These are phyloP conservation scores for Saccharomycopsis fibuligera DNA, from an alignment of 805 yeast genomes.

Conservation along the genomic window DNA sequence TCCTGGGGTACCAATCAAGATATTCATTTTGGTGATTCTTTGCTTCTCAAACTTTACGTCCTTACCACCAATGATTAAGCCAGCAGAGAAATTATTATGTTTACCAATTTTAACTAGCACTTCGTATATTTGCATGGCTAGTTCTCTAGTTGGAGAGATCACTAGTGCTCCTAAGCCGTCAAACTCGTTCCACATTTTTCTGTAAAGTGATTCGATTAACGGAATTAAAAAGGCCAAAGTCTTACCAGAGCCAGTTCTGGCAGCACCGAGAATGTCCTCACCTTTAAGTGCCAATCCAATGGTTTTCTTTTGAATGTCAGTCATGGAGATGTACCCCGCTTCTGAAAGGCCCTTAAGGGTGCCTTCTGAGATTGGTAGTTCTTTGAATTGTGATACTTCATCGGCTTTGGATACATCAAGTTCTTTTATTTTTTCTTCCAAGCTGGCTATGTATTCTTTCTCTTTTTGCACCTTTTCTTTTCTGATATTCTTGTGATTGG, in stretches of 20 bases:
- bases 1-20: slow-evolving; percentile 89
- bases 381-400: slow-evolving; percentile 44
- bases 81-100: slow-evolving; percentile 72
- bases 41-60: slow-evolving; percentile 78
- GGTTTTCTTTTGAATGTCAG: slow-evolving; percentile 79
- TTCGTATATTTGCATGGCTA: slow-evolving; percentile 87
- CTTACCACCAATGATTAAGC: slow-evolving; percentile 90
- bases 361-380: slow-evolving; percentile 64
- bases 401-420: not conserved
- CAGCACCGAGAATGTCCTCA: slow-evolving; percentile 77
- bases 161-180: slow-evolving; percentile 89
- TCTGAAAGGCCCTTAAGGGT: slow-evolving; percentile 70
- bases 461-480: slow-evolving; percentile 11
- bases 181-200: slow-evolving; percentile 67
- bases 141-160: slow-evolving; percentile 87
- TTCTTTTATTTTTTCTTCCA: slow-evolving; percentile 3
- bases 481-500: slow-evolving; percentile 7
- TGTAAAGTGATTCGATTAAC: slow-evolving; percentile 59
- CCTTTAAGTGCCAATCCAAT: slow-evolving; percentile 75
- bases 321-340: slow-evolving; percentile 71
- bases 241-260: slow-evolving; percentile 81
- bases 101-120: slow-evolving; percentile 79
- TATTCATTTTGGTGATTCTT: slow-evolving; percentile 71
- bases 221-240: slow-evolving; percentile 85
- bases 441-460: slow-evolving; percentile 3